Evolutionary conservation across 2,329 filamentous ascomycete species (phyloP), one percentile per base, ranked within the genome.

Genomic region (Tolypocladium guangdongense): DNA sequence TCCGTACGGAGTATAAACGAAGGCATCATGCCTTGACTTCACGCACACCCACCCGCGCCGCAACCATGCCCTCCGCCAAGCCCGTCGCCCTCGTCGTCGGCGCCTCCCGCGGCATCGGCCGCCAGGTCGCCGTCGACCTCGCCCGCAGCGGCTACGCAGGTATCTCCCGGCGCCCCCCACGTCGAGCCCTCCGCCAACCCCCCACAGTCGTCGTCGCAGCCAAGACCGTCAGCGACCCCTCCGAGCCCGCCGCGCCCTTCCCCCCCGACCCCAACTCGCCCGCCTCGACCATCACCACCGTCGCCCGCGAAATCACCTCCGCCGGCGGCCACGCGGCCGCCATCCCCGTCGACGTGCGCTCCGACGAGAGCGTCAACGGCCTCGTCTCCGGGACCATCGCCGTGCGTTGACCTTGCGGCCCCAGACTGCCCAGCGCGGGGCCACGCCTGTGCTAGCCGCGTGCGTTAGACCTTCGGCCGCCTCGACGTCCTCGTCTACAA

Each of bases 401-500:
- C 14, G 64, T 65, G 55, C 49, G 51, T 38, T 20, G 38, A 5
- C 27, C 36, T 36, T 38, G 12, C 24, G 6, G 1, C 8, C 11
- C 16, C 33, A 7, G 5, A 12, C 6, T 7, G 2, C 4, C 18
- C 14, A n/a, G n/a, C n/a, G n/a, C n/a, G n/a, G n/a, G n/a, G n/a
- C n/a, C n/a, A n/a, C n/a, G n/a, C n/a, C 12, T 33, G 11, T 7
- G 22, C 33, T 41, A 7, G 41, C 37, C 32, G 30, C 33, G n/a
- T 8, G 7, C 12, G 7, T 27, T 58, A 81, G 61, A 73, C 67
- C 5, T 85, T 86, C 61, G 76, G 77, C 45, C 78, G 78, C 24
- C 72, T 95, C 4, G 88, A 93, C 64, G 84, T 86, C 0, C 70
- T 95, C 2, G 68, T 93, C 49, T 95, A 95, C 74, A 95, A 93